Evolutionary conservation across 805 yeast species (phyloP).

Genomic region (Candida namnaoensis): DNA sequence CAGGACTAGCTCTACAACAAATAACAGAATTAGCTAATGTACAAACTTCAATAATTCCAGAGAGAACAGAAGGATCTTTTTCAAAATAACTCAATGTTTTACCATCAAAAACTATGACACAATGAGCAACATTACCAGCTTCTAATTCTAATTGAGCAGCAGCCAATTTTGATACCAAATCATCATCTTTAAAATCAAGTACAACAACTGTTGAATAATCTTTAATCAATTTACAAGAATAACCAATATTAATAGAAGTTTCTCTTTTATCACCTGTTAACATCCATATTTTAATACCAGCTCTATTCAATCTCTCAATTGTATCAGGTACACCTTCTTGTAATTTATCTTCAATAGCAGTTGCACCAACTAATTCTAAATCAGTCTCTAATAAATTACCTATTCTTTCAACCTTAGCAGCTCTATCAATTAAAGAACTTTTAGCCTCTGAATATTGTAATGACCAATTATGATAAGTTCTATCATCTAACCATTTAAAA

Average conservation of each 20-base stretch:
- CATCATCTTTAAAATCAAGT: constrained; percentile 47
- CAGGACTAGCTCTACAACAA: constrained; percentile 94
- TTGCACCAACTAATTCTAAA: constrained; percentile 77
- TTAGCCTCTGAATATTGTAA: constrained; percentile 64
- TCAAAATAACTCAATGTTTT: constrained; percentile 70
- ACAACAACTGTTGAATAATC: constrained; percentile 86
- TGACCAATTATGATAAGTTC: constrained; percentile 61
- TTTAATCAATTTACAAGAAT: constrained; percentile 85
- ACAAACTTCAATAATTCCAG: constrained; percentile 82
- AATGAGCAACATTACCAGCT: constrained; percentile 76
- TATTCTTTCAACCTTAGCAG: constrained; percentile 53
- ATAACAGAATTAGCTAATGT: constrained; percentile 84
- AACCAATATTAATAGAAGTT: constrained; percentile 95
- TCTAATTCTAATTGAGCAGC: constrained; percentile 70
- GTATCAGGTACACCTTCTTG: constrained; percentile 96
- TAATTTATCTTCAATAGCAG: constrained; percentile 94
- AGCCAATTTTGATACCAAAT: constrained; percentile 57
- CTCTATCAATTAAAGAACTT: constrained; percentile 62
- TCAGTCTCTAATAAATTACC: constrained; percentile 67
- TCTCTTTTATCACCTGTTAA: constrained; percentile 96
- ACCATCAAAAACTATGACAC: constrained; percentile 95
- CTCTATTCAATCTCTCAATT: constrained; percentile 82
- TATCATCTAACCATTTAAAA: constrained; percentile 56
- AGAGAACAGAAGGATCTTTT: constrained; percentile 55
- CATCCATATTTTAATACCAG: constrained; percentile 97